A percentile compares a stretch with the other conserved stretches of the same genome.
phyloP scores from a whole-genome alignment of 176 grass and related monocot genomes.

The Avena atlantica region DNA sequence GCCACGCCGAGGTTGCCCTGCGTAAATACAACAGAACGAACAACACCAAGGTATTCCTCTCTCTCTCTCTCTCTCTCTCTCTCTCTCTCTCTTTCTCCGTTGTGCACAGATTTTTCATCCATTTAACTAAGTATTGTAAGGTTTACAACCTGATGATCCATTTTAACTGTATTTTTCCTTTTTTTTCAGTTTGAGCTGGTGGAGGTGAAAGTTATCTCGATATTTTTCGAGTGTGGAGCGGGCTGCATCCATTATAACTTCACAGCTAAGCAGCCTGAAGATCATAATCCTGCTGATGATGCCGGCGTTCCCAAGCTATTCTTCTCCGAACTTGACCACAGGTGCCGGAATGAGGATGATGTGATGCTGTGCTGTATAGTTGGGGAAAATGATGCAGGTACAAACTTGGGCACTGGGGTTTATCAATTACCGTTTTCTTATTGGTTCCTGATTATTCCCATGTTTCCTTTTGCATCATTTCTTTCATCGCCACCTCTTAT shows the following conservation, averaged over 20 bases:
- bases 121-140: not conserved
- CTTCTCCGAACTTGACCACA: not conserved
- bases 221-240: not conserved
- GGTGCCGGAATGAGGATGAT: not conserved
- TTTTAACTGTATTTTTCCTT: not conserved
- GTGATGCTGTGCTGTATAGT: not conserved
- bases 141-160: not conserved
- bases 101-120: not conserved
- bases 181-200: conserved; percentile 4
- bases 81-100: not conserved
- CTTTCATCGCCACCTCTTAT: not conserved
- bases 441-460: not conserved
- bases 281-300: not conserved
- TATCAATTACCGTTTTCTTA: not conserved
- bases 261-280: not conserved
- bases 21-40: conserved; percentile 34
- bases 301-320: not conserved
- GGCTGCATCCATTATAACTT: not conserved
- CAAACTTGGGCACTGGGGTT: not conserved
- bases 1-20: not conserved
- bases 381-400: conserved; percentile 12
- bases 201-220: not conserved
- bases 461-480: too few relatives aligned
- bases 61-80: too few relatives aligned
- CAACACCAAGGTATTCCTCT: not conserved